These are phyloP conservation scores for Papiliotrema fonsecae DNA, from an alignment of 1,284 basidiomycete genomes.

Conservation along the genomic window DNA sequence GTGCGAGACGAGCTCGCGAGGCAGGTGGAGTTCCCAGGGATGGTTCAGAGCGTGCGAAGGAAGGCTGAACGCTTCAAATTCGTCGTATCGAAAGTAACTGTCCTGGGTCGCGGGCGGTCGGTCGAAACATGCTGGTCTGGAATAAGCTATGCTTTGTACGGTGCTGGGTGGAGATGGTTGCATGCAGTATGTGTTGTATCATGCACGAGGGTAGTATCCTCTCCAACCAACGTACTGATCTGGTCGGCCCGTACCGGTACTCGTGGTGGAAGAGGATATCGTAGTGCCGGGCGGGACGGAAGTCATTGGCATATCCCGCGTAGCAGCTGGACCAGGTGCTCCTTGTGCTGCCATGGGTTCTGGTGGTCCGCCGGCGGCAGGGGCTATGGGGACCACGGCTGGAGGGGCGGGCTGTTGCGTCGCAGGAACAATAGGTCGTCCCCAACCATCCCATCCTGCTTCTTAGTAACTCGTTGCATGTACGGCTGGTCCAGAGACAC, in stretches of 20 bases:
- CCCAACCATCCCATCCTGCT: constrained; percentile 40
- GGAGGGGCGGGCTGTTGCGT: constrained; percentile 8
- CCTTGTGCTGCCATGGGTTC: neutral
- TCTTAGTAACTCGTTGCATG: constrained; percentile 1
- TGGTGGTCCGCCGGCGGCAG: neutral
- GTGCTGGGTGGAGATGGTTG: neutral
- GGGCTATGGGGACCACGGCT: constrained; percentile 2
- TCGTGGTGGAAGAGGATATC: neutral
- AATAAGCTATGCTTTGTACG: neutral
- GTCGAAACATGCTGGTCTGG: constrained; percentile 34
- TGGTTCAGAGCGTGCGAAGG: constrained; percentile 25
- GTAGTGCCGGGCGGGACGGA: neutral
- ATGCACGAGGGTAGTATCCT: constrained; percentile 15
- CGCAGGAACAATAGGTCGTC: constrained; percentile 28
- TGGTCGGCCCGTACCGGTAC: constrained; percentile 25
- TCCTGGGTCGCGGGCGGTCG: constrained; percentile 30
- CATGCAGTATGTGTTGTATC: neutral
- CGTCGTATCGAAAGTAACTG: constrained; percentile 31
- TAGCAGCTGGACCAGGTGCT: constrained; percentile 2
- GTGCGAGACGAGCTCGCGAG: constrained; percentile 28
- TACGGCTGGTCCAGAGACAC: neutral
- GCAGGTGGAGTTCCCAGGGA: constrained; percentile 31
- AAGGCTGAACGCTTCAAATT: constrained; percentile 33
- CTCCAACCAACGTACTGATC: constrained; percentile 37
- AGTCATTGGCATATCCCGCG: constrained; percentile 8